Percentiles rank a stretch among this genome's conserved stretches.
Conservation (phyloP, 176 grass and related monocot species). For the Tuctoria greenei region DNA sequence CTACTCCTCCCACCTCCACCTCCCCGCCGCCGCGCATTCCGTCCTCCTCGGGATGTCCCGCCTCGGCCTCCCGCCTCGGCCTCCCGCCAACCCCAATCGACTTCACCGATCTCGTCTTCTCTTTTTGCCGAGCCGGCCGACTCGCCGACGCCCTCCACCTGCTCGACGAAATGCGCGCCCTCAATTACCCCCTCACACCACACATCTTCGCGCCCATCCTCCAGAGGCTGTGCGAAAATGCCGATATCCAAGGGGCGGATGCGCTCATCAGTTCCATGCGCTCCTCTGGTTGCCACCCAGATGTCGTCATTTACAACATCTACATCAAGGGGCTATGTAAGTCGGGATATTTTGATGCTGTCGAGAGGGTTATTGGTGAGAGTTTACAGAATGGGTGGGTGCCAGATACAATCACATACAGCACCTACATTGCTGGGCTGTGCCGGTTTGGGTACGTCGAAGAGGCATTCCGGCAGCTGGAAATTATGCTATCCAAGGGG, state of each 20-base stretch:
- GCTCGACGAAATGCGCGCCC: slow-evolving; percentile 78
- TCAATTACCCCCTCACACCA: slow-evolving; percentile 44
- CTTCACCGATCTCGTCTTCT: slow-evolving; percentile 63
- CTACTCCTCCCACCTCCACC: slow-evolving; percentile 74
- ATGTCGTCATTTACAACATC: slow-evolving; percentile 78
- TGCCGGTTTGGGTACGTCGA: slow-evolving; percentile 47
- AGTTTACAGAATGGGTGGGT: slow-evolving; percentile 56
- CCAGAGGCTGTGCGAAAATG: slow-evolving; percentile 49
- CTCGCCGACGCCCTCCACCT: slow-evolving; percentile 61
- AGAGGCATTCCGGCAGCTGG: slow-evolving; percentile 56
- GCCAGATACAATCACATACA: slow-evolving; percentile 79
- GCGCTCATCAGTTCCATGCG: slow-evolving; percentile 56
- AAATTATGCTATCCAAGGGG: slow-evolving; percentile 62
- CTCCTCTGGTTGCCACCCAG: slow-evolving; percentile 47
- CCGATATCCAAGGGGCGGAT: slow-evolving; percentile 44
- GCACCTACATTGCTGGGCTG: slow-evolving; percentile 74
- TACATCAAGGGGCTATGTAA: slow-evolving; percentile 74
- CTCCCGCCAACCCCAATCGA: slow-evolving; percentile 52
- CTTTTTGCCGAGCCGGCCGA: slow-evolving; percentile 50
- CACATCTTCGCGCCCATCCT: slow-evolving; percentile 64
- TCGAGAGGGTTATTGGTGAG: slow-evolving; percentile 41
- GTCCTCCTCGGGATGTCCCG: slow-evolving; percentile 72
- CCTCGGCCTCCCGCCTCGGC: slow-evolving; percentile 49
- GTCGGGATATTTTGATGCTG: slow-evolving; percentile 50
- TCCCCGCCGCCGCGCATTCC: slow-evolving; percentile 55